Conservation (phyloP, 1,284 basidiomycete genomes). For the Malassezia pachydermatis region DNA sequence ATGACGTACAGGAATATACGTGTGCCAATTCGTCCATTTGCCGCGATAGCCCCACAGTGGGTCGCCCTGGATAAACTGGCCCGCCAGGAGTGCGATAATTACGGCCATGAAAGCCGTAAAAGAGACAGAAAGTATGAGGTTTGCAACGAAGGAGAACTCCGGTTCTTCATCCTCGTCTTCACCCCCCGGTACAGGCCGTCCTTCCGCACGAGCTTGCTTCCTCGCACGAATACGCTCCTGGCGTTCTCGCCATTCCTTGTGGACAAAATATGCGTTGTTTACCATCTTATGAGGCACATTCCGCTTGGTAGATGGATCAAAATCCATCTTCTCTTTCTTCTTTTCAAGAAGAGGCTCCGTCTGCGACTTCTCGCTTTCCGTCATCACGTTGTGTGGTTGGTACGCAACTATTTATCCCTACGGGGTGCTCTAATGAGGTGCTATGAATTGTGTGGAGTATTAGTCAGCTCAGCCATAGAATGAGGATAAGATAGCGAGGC, state of each 20-base stretch:
- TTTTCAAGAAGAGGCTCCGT: neutral
- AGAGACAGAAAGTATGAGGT: conserved; percentile 14
- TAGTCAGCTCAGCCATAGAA: neutral
- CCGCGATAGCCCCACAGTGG: conserved; percentile 42
- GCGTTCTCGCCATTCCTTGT: conserved; percentile 35
- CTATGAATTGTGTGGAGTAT: neutral
- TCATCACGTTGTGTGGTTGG: too few species aligned
- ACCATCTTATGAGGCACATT: conserved; percentile 38
- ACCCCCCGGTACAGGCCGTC: neutral
- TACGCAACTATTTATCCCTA: neutral
- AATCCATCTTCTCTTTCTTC: conserved; percentile 10
- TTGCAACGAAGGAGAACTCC: neutral
- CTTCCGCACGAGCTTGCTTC: conserved; percentile 5
- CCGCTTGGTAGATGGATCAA: conserved; percentile 36
- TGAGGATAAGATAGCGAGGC: too few species aligned
- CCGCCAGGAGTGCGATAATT: conserved; percentile 18
- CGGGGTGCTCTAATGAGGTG: neutral
- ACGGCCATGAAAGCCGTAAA: conserved; percentile 21
- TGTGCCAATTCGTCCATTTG: conserved; percentile 34
- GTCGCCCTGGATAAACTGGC: conserved; percentile 40
- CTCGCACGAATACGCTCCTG: conserved; percentile 27
- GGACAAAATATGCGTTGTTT: conserved; percentile 37
- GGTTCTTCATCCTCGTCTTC: conserved; percentile 1
- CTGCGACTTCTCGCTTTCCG: neutral
- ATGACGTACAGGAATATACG: conserved; percentile 37